These are phyloP conservation scores for Paramarasmius palmivorus DNA, from an alignment of 1,284 basidiomycete genomes.

Conservation along the genomic window DNA sequence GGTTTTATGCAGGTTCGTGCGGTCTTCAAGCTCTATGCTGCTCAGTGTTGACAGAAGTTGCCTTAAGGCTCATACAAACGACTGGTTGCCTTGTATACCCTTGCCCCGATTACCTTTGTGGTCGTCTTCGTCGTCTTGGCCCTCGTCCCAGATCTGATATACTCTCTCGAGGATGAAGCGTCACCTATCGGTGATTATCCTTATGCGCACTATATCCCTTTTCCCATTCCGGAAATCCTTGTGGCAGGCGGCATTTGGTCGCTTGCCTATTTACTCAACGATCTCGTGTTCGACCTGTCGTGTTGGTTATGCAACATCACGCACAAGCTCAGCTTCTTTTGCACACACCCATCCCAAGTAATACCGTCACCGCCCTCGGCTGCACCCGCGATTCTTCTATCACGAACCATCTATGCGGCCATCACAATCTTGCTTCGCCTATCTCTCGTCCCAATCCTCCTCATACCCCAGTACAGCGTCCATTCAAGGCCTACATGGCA, in stretches of 20 bases:
- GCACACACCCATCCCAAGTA: slow-evolving; percentile 9
- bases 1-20: slow-evolving; percentile 56
- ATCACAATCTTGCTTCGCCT: slow-evolving; percentile 55
- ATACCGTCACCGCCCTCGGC: slow-evolving; percentile 30
- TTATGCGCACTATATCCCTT: slow-evolving; percentile 49
- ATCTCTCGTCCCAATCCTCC: slow-evolving; percentile 53
- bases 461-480: slow-evolving; percentile 46
- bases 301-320: not conserved
- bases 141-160: slow-evolving; percentile 45
- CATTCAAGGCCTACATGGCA: slow-evolving; percentile 48
- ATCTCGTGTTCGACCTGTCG: not conserved
- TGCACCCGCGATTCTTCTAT: slow-evolving; percentile 37
- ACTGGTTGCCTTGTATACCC: slow-evolving; percentile 50
- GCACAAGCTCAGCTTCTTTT: not conserved
- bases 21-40: slow-evolving; percentile 6
- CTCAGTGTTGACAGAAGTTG: not conserved
- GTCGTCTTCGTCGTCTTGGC: slow-evolving; percentile 50
- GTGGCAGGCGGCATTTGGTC: slow-evolving; percentile 61
- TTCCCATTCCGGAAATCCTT: slow-evolving; percentile 60
- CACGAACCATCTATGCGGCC: slow-evolving; percentile 49
- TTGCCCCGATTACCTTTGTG: slow-evolving; percentile 55
- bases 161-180: slow-evolving; percentile 31
- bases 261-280: slow-evolving; percentile 50
- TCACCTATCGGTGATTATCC: slow-evolving; percentile 28
- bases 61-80: slow-evolving; percentile 59